phyloP scores from a whole-genome alignment of 164 flowering plant species.

The Santalum album region DNA sequence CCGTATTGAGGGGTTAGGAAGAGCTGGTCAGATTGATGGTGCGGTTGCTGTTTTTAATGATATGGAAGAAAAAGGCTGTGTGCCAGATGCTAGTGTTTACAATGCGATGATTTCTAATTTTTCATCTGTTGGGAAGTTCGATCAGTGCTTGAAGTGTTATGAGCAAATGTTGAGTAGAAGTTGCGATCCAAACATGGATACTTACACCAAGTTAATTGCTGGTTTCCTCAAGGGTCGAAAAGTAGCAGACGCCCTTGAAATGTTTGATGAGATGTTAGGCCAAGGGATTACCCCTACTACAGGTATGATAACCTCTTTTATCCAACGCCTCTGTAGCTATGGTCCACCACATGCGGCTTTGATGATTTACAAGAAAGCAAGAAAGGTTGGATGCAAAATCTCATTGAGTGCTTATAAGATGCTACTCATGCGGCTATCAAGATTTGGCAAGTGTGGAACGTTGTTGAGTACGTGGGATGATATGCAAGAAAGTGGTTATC shows the following conservation, averaged over 20 bases:
- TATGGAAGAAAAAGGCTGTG: constrained; percentile 44
- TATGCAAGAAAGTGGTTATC: constrained; percentile 68
- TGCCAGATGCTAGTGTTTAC: constrained; percentile 36
- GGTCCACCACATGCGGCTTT: constrained; percentile 95
- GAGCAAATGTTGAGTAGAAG: constrained; percentile 33
- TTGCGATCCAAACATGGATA: constrained; percentile 50
- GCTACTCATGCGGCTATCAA: constrained; percentile 65
- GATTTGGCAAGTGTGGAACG: constrained; percentile 91
- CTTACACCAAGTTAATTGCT: constrained; percentile 43
- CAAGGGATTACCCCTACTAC: constrained; percentile 54
- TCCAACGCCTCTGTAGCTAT: constrained; percentile 65
- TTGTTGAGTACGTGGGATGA: constrained; percentile 65
- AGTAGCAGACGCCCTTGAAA: constrained; percentile 87
- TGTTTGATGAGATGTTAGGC: constrained; percentile 72
- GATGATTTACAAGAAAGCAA: constrained; percentile 67
- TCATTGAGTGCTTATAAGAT: constrained; percentile 69
- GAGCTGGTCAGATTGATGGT: constrained; percentile 57
- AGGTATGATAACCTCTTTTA: constrained; percentile 55
- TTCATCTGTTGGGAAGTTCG: constrained; percentile 37
- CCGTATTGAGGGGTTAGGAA: constrained; percentile 67
- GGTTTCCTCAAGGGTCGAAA: constrained; percentile 49
- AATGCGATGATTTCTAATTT: constrained; percentile 70
- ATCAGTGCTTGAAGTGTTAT: constrained; percentile 49
- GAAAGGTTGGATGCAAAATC: constrained; percentile 53
- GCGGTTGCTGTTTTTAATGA: constrained; percentile 49